Conservation (phyloP, 345 rosid genomes). For the Passiflora organensis region DNA sequence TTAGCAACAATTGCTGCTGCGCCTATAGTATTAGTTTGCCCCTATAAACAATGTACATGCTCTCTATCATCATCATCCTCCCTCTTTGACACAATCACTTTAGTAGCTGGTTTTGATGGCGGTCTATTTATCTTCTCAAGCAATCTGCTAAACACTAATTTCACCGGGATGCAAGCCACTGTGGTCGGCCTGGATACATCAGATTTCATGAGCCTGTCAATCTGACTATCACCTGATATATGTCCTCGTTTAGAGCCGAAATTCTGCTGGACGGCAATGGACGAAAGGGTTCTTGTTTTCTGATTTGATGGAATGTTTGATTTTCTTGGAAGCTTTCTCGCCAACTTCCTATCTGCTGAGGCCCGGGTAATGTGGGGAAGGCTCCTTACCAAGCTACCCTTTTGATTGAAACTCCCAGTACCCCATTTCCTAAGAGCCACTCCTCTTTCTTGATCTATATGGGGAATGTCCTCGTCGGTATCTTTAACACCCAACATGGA, state of each 20-base stretch:
- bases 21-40: constrained; percentile 16
- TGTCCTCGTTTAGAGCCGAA: constrained; percentile 28
- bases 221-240: constrained; percentile 23
- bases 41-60: constrained; percentile 22
- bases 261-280: constrained; percentile 58
- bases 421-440: constrained; percentile 29
- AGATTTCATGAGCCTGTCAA: constrained; percentile 60
- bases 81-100: constrained; percentile 29
- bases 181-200: constrained; percentile 69
- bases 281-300: constrained; percentile 81
- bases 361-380: constrained; percentile 33
- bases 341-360: constrained; percentile 42
- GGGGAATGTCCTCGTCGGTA: constrained; percentile 30
- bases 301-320: constrained; percentile 54
- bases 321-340: constrained; percentile 48
- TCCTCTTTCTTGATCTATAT: constrained; percentile 40
- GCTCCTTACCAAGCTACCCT: constrained; percentile 43
- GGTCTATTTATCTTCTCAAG: constrained; percentile 99
- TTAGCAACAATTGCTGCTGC: constrained; percentile 28
- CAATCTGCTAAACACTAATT: constrained; percentile 90
- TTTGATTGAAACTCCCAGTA: constrained; percentile 31
- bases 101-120: constrained; percentile 55
- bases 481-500: constrained; percentile 41
- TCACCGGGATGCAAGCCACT: constrained; percentile 94
- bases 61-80: constrained; percentile 40